phyloP scores from a whole-genome alignment of 1,284 basidiomycete genomes.

The Cerrena zonata region DNA sequence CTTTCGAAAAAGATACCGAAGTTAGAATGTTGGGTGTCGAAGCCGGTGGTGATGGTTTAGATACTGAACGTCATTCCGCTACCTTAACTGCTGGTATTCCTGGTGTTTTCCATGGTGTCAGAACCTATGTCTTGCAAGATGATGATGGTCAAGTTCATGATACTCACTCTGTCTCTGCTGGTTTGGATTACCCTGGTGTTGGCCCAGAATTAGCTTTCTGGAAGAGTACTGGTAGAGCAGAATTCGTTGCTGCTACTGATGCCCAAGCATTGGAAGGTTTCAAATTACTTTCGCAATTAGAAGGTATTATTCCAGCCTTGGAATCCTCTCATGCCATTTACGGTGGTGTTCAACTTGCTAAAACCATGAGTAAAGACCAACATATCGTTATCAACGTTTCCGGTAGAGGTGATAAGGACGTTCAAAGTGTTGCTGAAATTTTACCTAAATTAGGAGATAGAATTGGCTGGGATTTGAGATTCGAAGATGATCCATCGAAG shows the following conservation, averaged over 20 bases:
- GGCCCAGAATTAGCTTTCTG: constrained; percentile 97
- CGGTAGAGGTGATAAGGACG: constrained; percentile 91
- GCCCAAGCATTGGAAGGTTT: constrained; percentile 91
- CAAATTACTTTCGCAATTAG: constrained; percentile 82
- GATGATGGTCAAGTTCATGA: constrained; percentile 88
- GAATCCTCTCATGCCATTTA: constrained; percentile 96
- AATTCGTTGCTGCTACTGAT: constrained; percentile 91
- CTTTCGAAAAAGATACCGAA: constrained; percentile 82
- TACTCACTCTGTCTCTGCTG: constrained; percentile 95
- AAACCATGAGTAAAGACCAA: constrained; percentile 76
- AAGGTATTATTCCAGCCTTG: constrained; percentile 92
- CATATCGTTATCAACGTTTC: constrained; percentile 89
- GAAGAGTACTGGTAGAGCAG: constrained; percentile 88
- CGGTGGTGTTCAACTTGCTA: constrained; percentile 83
- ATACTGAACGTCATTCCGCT: constrained; percentile 85
- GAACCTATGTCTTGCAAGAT: constrained; percentile 92
- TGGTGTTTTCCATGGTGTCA: constrained; percentile 93
- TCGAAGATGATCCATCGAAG: too few species aligned
- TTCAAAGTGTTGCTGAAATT: too few species aligned
- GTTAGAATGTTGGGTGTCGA: constrained; percentile 90
- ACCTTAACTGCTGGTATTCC: constrained; percentile 86
- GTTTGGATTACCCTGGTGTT: constrained; percentile 87
- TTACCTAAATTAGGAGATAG: too few species aligned
- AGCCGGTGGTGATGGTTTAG: constrained; percentile 88
- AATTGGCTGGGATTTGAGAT: too few species aligned